These are phyloP conservation scores for Astragalus membranaceus DNA, from an alignment of 306 rosid genomes.

Conservation along the genomic window DNA sequence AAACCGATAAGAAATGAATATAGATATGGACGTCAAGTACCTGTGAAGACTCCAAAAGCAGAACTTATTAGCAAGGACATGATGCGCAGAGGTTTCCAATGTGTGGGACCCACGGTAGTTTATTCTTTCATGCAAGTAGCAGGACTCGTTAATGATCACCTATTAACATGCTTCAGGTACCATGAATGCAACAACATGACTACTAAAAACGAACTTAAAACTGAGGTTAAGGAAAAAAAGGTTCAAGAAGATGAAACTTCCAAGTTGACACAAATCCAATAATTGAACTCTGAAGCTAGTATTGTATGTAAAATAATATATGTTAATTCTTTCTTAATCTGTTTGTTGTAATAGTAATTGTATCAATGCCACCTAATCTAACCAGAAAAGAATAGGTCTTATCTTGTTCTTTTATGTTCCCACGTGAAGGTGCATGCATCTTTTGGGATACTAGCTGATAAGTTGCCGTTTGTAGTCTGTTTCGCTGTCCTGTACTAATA, in stretches of 20 bases:
- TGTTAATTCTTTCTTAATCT: constrained; percentile 12
- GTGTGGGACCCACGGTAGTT: constrained; percentile 83
- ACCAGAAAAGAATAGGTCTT: constrained; percentile 25
- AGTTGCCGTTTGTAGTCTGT: constrained; percentile 14
- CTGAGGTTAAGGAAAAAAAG: constrained; percentile 26
- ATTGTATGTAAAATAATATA: not conserved
- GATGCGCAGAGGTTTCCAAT: constrained; percentile 89
- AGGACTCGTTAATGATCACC: constrained; percentile 81
- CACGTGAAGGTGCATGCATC: constrained; percentile 26
- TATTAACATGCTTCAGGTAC: constrained; percentile 62
- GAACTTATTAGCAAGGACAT: constrained; percentile 83
- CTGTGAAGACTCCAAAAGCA: constrained; percentile 83
- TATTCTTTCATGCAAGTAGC: constrained; percentile 91
- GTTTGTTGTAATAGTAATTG: constrained; percentile 5
- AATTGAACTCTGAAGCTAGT: constrained; percentile 1
- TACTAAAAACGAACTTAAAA: constrained; percentile 28
- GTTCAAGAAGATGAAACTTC: constrained; percentile 18
- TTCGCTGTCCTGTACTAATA: constrained; percentile 16
- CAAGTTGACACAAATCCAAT: not conserved
- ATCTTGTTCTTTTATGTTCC: constrained; percentile 5
- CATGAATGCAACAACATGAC: constrained; percentile 33
- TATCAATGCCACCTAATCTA: constrained; percentile 24
- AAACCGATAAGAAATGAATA: constrained; percentile 57
- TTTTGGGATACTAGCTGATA: constrained; percentile 18
- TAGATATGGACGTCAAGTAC: constrained; percentile 74